A percentile compares a stretch with the other conserved stretches of the same genome.
These are phyloP conservation scores for Effrenium voratum DNA, from an alignment of 73 alveolate genomes.

Conservation along the genomic window DNA sequence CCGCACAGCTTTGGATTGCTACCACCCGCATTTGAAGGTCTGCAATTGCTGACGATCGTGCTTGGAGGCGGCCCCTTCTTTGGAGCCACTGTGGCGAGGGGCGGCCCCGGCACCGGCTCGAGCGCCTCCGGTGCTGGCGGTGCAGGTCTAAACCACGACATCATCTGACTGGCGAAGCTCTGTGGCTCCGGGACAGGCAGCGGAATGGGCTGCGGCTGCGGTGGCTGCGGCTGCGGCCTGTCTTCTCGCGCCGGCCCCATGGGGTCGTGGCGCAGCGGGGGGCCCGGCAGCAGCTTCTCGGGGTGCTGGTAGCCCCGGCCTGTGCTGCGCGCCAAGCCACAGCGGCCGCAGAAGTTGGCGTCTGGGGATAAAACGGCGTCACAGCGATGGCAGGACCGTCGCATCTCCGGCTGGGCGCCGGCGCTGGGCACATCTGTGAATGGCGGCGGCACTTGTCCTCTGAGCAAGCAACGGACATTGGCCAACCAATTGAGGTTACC, in stretches of 20 bases:
- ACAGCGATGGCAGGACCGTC: conserved; percentile 30
- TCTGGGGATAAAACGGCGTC: not conserved
- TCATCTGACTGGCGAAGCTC: not conserved
- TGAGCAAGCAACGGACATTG: too few species aligned
- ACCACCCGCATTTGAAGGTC: not conserved
- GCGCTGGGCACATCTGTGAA: conserved; percentile 6
- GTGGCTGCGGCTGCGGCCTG: not conserved
- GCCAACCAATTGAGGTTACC: too few species aligned
- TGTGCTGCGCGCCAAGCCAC: conserved; percentile 53
- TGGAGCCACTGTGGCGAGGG: not conserved
- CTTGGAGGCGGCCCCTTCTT: not conserved
- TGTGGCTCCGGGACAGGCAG: not conserved
- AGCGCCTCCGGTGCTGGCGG: not conserved
- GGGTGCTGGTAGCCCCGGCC: conserved; percentile 80
- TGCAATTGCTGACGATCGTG: conserved; percentile 1
- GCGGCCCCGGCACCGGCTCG: not conserved
- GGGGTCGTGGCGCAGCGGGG: conserved; percentile 62
- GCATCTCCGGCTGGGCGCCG: not conserved
- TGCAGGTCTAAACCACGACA: not conserved
- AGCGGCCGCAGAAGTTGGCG: conserved; percentile 40
- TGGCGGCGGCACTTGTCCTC: conserved; percentile 28
- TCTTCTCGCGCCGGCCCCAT: not conserved
- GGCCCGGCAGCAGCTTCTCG: conserved; percentile 35
- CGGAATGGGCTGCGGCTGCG: not conserved
- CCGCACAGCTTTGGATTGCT: not conserved